Base-by-base conservation (phyloP, 2,329 filamentous ascomycete species). In the Ophiostoma triangulosporum region DNA sequence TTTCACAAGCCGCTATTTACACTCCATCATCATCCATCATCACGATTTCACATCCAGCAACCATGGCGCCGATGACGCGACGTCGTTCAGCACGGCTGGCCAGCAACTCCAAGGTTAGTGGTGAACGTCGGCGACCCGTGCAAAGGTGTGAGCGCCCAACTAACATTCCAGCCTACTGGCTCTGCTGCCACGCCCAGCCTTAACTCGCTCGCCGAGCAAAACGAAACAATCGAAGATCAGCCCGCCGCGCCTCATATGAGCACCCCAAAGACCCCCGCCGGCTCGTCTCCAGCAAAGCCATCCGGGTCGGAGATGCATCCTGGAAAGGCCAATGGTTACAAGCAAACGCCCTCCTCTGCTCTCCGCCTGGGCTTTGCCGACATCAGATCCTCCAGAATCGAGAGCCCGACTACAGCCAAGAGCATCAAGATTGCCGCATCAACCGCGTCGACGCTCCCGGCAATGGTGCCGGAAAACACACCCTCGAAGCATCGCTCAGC, bases 261-360 rank as follows among this genome's bases (percentile, higher is more conserved):
- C 7, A 8, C 32, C 1, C 63, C 70, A 50, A 60, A 66, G 61
- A 84, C 86, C 1, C 88, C 88, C 5, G 75, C 73, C 38, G 78
- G 79, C 36, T 77, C 75, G 14, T 80, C 81, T 4, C 76, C 81
- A 6, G 71, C 84, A 60, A 84, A 86, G 69, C 86, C 88, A 24
- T 73, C 84, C 48, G 76, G 76, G 58, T 80, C 83, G 56, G 89
- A 95, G 66, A 96, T 96, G 90, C 90, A 96, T 65, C 91, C 91
- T 8, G 86, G 86, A 70, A 86, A 86, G 64, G 79, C 81, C 54
- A 88, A 79, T 59, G 90, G 46, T 12, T 29, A 86, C 22, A 84
- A 81, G 57, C 86, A 85, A 52, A 73, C 86, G 45, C 79, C 84
- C 2, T 89, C 93, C 26, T 88, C 89, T 11, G 88, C 85, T 6